Conservation (phyloP, 495 filamentous ascomycete genomes). For the Glonium stellatum region DNA sequence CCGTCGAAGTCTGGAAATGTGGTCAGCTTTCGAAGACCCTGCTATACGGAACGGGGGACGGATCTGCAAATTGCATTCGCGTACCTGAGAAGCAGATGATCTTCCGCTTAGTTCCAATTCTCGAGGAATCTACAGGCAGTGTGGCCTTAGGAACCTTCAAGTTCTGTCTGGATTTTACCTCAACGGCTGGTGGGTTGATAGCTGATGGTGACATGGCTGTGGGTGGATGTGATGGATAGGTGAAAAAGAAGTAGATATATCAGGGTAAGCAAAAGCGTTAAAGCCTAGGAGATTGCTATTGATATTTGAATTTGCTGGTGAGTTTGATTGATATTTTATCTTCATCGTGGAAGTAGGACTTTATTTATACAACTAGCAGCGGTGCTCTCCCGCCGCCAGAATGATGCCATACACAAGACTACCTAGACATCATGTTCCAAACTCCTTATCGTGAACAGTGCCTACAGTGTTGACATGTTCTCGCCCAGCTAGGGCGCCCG, state of each 20-base stretch:
- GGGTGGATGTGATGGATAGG: background rate
- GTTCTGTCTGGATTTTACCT: constrained; percentile 14
- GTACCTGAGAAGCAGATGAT: constrained; percentile 51
- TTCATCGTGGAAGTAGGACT: background rate
- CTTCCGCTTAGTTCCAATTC: constrained; percentile 39
- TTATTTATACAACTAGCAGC: background rate
- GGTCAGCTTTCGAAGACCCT: background rate
- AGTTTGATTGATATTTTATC: constrained; percentile 2
- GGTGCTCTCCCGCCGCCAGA: constrained; percentile 4
- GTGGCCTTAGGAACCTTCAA: constrained; percentile 8
- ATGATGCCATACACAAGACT: constrained; percentile 18
- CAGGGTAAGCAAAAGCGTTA: background rate
- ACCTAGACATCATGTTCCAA: background rate
- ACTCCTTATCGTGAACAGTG: constrained; percentile 15
- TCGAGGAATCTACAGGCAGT: constrained; percentile 12
- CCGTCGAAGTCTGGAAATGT: constrained; percentile 58
- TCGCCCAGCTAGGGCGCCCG: background rate
- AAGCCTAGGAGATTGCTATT: background rate
- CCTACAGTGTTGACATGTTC: constrained; percentile 1
- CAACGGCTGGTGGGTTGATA: constrained; percentile 18
- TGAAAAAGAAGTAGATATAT: background rate
- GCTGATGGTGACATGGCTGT: constrained; percentile 21
- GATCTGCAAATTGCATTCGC: constrained; percentile 16
- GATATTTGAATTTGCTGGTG: background rate
- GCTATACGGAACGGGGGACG: background rate